phyloP scores from a whole-genome alignment of 441 rosid species.

The Adansonia grandidieri region DNA sequence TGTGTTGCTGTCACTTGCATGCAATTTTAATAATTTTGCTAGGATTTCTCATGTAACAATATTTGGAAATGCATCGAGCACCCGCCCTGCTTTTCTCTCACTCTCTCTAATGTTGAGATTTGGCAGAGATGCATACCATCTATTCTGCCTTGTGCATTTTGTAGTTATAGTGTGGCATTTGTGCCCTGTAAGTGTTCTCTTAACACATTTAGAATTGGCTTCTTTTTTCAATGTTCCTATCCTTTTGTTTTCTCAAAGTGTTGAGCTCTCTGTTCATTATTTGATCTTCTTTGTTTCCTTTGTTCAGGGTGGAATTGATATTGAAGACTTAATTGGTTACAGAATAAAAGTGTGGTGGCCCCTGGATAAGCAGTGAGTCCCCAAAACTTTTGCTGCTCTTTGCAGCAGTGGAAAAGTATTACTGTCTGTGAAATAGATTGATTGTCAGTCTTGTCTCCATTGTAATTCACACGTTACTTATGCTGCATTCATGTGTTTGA shows the following conservation, averaged over 20 bases:
- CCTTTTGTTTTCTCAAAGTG: slow-evolving; percentile 2
- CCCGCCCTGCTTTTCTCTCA: not conserved
- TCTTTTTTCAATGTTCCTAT: not conserved
- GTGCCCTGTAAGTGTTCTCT: not conserved
- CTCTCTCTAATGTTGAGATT: slow-evolving; percentile 14
- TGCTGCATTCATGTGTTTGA: slow-evolving; percentile 11
- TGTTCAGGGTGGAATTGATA: slow-evolving; percentile 63
- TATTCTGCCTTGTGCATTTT: not conserved
- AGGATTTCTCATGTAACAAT: not conserved
- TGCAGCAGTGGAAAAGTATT: not conserved
- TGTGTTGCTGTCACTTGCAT: not conserved
- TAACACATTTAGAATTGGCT: slow-evolving; percentile 7
- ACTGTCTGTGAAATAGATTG: slow-evolving; percentile 17
- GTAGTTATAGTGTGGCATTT: not conserved
- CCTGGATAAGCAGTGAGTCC: slow-evolving; percentile 90
- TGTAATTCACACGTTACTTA: not conserved
- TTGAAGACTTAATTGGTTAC: slow-evolving; percentile 82
- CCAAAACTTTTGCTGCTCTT: slow-evolving; percentile 12
- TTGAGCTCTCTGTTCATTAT: slow-evolving; percentile 24
- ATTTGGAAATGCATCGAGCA: not conserved
- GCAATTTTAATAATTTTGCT: not conserved
- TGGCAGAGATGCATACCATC: too few relatives aligned
- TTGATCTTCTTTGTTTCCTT: slow-evolving; percentile 36
- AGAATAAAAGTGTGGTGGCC: slow-evolving; percentile 99
- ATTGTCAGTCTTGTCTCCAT: not conserved